These are phyloP conservation scores for Trichophyton verrucosum DNA, from an alignment of 2,329 filamentous ascomycete genomes.

Conservation along the genomic window DNA sequence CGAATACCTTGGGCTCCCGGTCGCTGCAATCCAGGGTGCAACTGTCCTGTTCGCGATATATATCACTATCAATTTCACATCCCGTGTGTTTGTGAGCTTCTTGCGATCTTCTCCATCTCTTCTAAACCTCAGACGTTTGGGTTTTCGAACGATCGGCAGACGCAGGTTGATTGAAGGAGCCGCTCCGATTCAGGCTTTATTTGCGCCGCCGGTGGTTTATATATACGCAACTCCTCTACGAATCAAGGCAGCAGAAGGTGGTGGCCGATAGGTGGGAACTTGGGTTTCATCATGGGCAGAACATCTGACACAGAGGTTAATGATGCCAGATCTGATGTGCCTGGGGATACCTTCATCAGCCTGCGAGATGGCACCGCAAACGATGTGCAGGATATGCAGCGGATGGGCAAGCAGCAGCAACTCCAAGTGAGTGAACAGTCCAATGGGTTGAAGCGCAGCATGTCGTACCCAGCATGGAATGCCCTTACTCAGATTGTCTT, in stretches of 20 bases:
- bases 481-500: neutral
- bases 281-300: constrained; percentile 1
- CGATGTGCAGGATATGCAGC: constrained; percentile 5
- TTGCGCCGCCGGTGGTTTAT: neutral
- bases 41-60: neutral
- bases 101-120: neutral
- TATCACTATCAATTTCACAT: neutral
- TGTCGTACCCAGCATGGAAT: neutral
- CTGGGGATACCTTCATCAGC: constrained; percentile 4
- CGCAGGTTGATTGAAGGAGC: neutral
- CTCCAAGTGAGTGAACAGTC: constrained; percentile 1
- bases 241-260: neutral
- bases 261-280: neutral
- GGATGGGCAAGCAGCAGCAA: constrained; percentile 8
- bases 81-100: neutral
- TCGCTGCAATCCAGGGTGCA: neutral
- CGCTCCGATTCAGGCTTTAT: neutral
- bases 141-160: neutral
- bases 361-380: constrained; percentile 5
- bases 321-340: neutral
- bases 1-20: neutral
- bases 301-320: neutral
- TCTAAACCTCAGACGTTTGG: neutral
- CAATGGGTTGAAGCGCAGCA: neutral
- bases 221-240: neutral